Evolutionary conservation across 2,329 filamentous ascomycete genomes (phyloP).

Genomic region (Fonsecaea pedrosoi): DNA sequence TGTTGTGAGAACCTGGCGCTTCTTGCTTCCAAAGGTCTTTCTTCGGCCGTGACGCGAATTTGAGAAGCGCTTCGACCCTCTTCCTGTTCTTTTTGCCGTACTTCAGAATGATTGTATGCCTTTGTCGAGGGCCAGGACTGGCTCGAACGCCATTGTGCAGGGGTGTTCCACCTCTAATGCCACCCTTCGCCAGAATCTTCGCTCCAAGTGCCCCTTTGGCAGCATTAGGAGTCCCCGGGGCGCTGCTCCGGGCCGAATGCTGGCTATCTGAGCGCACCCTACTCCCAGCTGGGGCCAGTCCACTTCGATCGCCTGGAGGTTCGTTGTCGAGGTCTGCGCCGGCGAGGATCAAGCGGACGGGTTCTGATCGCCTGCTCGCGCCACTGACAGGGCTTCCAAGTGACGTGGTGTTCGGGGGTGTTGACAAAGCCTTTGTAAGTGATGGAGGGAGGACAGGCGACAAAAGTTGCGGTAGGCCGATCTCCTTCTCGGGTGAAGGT

Average conservation of each 20-base stretch:
- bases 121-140: conserved; percentile 40
- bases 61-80: conserved; percentile 56
- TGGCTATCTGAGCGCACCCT: conserved; percentile 38
- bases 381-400: conserved; percentile 29
- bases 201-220: conserved; percentile 22
- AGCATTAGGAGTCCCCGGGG: conserved; percentile 31
- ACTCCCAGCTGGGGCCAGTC: conserved; percentile 18
- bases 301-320: conserved; percentile 19
- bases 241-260: conserved; percentile 32
- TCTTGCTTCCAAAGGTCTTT: conserved; percentile 30
- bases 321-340: conserved; percentile 30
- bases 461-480: conserved; percentile 35
- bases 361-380: conserved; percentile 32
- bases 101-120: conserved; percentile 57
- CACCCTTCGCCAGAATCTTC: conserved; percentile 30
- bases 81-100: conserved; percentile 59
- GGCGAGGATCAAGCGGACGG: conserved; percentile 36
- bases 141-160: conserved; percentile 30
- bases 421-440: conserved; percentile 34
- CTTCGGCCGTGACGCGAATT: conserved; percentile 46
- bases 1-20: conserved; percentile 9
- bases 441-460: conserved; percentile 38
- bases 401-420: conserved; percentile 19
- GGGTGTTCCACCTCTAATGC: conserved; percentile 26
- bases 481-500: conserved; percentile 35